These are phyloP conservation scores for Anastatica hierochuntica DNA, from an alignment of 345 rosid species.

Conservation along the genomic window DNA sequence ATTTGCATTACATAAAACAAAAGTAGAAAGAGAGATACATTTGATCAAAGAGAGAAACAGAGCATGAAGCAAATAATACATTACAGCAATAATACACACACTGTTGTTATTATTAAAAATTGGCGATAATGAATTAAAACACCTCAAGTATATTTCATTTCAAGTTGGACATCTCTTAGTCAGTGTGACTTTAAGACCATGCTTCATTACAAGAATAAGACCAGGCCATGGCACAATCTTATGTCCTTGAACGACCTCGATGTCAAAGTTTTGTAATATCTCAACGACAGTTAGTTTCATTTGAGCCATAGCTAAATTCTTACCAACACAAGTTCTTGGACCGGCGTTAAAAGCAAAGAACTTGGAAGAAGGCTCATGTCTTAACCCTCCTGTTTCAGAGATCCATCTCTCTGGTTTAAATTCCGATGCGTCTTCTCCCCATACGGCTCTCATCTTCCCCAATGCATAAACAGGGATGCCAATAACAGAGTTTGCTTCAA, in stretches of 20 bases:
- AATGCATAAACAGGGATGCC: slow-evolving; percentile 6
- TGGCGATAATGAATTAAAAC: too few relatives aligned
- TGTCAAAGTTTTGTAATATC: not conserved
- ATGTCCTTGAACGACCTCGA: not conserved
- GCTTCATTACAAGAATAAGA: not conserved
- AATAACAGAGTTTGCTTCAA: not conserved
- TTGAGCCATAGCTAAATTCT: not conserved
- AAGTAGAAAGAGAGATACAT: too few relatives aligned
- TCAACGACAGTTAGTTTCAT: not conserved
- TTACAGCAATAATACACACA: too few relatives aligned
- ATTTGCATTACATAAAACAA: too few relatives aligned
- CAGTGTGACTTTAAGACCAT: not conserved
- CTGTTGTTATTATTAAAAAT: too few relatives aligned
- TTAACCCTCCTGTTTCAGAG: not conserved
- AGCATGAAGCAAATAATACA: too few relatives aligned
- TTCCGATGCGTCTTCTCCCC: slow-evolving; percentile 1
- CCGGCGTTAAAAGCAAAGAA: slow-evolving; percentile 7
- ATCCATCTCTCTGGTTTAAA: slow-evolving; percentile 18
- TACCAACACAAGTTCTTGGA: slow-evolving; percentile 7
- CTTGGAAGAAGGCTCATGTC: slow-evolving; percentile 7
- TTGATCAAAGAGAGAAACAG: too few relatives aligned
- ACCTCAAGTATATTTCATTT: too few relatives aligned
- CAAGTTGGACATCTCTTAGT: not conserved
- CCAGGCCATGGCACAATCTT: not conserved
- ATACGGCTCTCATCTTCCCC: slow-evolving; percentile 25